Evolutionary conservation across 1,284 basidiomycete species (phyloP), one percentile per base, ranked within the genome.

Genomic region (Phellopilus nigrolimitatus): DNA sequence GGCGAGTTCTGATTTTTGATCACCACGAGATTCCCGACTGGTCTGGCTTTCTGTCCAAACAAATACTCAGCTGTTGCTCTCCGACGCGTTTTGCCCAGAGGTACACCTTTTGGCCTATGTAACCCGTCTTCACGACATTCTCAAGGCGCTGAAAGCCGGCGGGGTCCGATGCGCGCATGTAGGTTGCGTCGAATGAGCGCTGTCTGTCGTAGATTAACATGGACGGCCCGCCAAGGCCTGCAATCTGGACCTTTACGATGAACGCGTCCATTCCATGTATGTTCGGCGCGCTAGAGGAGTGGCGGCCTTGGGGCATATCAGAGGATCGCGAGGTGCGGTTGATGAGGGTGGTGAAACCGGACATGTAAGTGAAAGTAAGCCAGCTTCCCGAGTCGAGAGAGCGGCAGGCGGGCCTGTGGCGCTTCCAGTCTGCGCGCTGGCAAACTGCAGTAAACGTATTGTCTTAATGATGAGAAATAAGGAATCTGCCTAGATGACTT

Each of bases 191-290:
- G 24, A 51, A 38, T 12, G 40, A 44, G 21, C 34, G 40, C 31
- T 51, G 27, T 37, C 49, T 41, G 28, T 51, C 49, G 21, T 51
- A 45, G 25, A 51, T 33, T 8, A 51, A 19, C 31, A 51, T 41
- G 3, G 47, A 9, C 22, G 22, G 13, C 12, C 39, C 47, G 41
- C n/a, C 24, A 17, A 24, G 8, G 0, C 27, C 24, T 9, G 45
- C 9, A 8, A 48, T 25, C 19, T 50, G 52, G 10, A 54, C 25
- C 31, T 54, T 54, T 8, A 54, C 27, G 17, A 54, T 17, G 48
- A 54, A 54, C 38, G 41, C 15, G 19, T 46, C 13, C 13, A 39
- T 34, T 3, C 51, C 51, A 15, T 47, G 44, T 2, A 39, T 12
- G 27, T 47, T 47, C n/a, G 8, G 13, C 22, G 13, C 31, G 30